Conservation (phyloP, 2,329 filamentous ascomycete genomes). For the Capronia epimyces region DNA sequence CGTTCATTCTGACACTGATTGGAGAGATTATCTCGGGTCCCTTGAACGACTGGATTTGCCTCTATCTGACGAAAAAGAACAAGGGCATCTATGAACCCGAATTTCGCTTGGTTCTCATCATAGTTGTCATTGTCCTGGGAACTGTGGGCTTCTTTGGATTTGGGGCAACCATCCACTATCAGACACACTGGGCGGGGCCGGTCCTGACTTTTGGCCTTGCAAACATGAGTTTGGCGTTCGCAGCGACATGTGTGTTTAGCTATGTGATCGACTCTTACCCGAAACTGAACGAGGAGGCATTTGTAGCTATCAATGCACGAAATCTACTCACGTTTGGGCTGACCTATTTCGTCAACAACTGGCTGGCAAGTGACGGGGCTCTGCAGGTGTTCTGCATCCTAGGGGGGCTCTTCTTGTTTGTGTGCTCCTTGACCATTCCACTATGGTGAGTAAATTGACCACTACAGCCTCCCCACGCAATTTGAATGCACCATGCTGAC, state of each 20-base stretch:
- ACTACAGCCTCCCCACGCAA: neutral
- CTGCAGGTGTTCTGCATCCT: slow-evolving; percentile 37
- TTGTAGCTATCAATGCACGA: slow-evolving; percentile 49
- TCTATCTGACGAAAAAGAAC: slow-evolving; percentile 66
- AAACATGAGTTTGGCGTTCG: slow-evolving; percentile 46
- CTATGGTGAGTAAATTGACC: slow-evolving; percentile 34
- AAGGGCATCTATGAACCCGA: slow-evolving; percentile 83
- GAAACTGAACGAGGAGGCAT: slow-evolving; percentile 45
- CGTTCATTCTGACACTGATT: slow-evolving; percentile 79
- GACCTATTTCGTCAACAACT: slow-evolving; percentile 40
- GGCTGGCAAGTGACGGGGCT: slow-evolving; percentile 38
- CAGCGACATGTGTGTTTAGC: slow-evolving; percentile 46
- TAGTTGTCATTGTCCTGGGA: slow-evolving; percentile 59
- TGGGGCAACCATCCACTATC: slow-evolving; percentile 36
- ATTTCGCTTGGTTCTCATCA: slow-evolving; percentile 74
- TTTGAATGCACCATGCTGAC: slow-evolving; percentile 7
- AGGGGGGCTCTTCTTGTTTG: slow-evolving; percentile 44
- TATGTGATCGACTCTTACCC: slow-evolving; percentile 49
- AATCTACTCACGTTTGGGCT: slow-evolving; percentile 39
- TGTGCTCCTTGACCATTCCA: slow-evolving; percentile 45
- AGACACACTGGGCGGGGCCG: slow-evolving; percentile 44
- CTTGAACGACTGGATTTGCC: slow-evolving; percentile 66
- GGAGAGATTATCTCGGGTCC: slow-evolving; percentile 66
- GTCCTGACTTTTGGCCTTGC: slow-evolving; percentile 47
- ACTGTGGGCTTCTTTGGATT: slow-evolving; percentile 47